Conservation (phyloP, 148 eudicot genomes). For the Vaccinium vitisidaea region DNA sequence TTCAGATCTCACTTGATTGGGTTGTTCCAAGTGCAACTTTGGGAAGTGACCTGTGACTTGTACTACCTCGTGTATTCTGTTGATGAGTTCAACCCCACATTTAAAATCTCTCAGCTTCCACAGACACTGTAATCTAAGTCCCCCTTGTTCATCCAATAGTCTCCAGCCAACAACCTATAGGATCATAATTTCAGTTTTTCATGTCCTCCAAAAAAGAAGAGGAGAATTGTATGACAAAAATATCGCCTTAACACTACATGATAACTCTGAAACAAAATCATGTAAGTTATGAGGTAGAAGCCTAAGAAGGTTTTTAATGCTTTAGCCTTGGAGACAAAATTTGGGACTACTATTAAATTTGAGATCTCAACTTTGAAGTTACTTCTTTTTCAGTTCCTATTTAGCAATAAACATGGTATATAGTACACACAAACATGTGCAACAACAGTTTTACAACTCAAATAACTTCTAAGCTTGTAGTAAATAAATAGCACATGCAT, state of each 20-base stretch:
- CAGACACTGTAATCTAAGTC: slow-evolving; percentile 56
- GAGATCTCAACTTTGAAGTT: not conserved
- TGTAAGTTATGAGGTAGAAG: not conserved
- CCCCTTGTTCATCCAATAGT: slow-evolving; percentile 46
- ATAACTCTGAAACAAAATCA: not conserved
- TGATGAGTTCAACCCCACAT: slow-evolving; percentile 63
- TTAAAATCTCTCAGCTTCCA: slow-evolving; percentile 79
- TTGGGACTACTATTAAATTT: too few species aligned
- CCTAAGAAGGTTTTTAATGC: not conserved
- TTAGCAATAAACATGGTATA: not conserved
- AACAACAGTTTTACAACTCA: not conserved
- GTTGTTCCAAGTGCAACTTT: slow-evolving; percentile 51
- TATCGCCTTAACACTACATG: not conserved
- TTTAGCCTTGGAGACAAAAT: too few species aligned
- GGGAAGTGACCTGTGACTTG: slow-evolving; percentile 62
- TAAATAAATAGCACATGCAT: not conserved
- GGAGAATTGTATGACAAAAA: not conserved
- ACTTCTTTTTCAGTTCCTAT: not conserved
- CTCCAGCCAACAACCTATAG: slow-evolving; percentile 84
- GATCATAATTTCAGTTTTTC: not conserved
- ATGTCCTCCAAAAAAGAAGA: not conserved
- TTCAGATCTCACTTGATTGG: slow-evolving; percentile 67
- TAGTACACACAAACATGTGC: not conserved
- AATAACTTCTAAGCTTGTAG: not conserved
- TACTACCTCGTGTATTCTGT: slow-evolving; percentile 49